Evolutionary conservation across 2,329 filamentous ascomycete species (phyloP).

Genomic region (Hypoxylon sp.): DNA sequence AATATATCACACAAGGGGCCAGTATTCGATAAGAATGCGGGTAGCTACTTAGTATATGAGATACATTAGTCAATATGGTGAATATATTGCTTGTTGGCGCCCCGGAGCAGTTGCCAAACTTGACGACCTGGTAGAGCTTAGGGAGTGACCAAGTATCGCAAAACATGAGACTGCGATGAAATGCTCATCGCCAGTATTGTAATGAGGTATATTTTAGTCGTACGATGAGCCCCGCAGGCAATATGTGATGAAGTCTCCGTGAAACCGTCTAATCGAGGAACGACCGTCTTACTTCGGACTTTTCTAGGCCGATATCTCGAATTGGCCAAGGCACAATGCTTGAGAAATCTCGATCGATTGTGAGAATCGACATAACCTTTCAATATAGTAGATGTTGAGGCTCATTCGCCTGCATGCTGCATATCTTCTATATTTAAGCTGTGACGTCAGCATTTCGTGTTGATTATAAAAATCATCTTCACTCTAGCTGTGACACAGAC

Average conservation of each 20-base stretch:
- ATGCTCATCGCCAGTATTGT: background rate
- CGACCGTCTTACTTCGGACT: background rate
- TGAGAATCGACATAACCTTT: background rate
- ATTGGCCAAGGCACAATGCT: background rate
- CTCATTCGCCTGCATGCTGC: background rate
- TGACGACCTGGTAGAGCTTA: background rate
- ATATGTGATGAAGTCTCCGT: background rate
- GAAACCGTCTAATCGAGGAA: background rate
- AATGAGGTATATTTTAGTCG: background rate
- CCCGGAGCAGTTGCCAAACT: background rate
- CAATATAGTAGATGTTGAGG: background rate
- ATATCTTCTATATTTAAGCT: conserved; percentile 1
- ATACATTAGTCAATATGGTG: background rate
- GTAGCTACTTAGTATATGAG: background rate
- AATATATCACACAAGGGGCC: background rate
- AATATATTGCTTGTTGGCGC: background rate
- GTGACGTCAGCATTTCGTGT: background rate
- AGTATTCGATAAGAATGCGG: background rate
- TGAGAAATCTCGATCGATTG: background rate
- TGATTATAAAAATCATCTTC: background rate
- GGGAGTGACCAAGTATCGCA: background rate
- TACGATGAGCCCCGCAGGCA: background rate
- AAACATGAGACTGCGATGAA: no score
- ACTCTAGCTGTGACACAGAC: no score
- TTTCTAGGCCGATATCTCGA: background rate